Base-by-base conservation (phyloP, 2,329 filamentous ascomycete genomes). In the Aureobasidium musti region DNA sequence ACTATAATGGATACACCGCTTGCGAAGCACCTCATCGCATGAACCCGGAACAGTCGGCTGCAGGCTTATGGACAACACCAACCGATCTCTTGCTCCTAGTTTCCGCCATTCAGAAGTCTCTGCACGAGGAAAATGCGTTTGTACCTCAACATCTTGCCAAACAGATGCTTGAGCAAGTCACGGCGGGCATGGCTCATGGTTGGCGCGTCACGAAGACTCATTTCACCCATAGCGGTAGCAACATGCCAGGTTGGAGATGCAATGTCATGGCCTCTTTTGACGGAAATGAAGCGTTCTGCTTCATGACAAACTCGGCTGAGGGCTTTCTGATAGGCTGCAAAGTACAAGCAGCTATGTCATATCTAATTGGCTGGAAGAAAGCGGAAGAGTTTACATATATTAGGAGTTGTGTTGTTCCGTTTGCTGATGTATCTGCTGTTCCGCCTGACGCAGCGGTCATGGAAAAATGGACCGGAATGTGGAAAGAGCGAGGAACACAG, bases 31-130 rank as follows among this genome's bases (percentile, higher is more conserved):
- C 45, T 39, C 47, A 50, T 19, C 60, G 45, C 10, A 45, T 50
- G 4, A 66, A 71, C 54, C 59, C 65, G 6, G 73, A 73, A 52
- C 67, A 70, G 5, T 72, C 73, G 4, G 71, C 72, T 19, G 72
- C 71, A 2, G 71, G 71, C 4, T 65, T 74, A 1, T 74, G 73
- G 72, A 71, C 71, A 2, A 74, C 72, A 3, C 72, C 73, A 0
- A 49, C 67, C 7, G 72, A 74, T 47, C 67, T 74, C 2, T 52
- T 73, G 21, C 71, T 68, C 50, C 68, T 70, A 4, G 65, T 68
- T 13, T 53, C 63, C 1, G 71, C 73, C 3, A 66, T 73, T 7
- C 71, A 73, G 41, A 33, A 45, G 21, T 73, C 68, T 3, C 50
- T 72, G 1, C 45, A 65, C 33, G 33, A 45, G 11, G 30, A 53